A percentile compares a stretch with the other conserved stretches of the same genome.
These are phyloP conservation scores for Aspergillus caelatus DNA, from an alignment of 2,329 filamentous ascomycete species.

Conservation along the genomic window DNA sequence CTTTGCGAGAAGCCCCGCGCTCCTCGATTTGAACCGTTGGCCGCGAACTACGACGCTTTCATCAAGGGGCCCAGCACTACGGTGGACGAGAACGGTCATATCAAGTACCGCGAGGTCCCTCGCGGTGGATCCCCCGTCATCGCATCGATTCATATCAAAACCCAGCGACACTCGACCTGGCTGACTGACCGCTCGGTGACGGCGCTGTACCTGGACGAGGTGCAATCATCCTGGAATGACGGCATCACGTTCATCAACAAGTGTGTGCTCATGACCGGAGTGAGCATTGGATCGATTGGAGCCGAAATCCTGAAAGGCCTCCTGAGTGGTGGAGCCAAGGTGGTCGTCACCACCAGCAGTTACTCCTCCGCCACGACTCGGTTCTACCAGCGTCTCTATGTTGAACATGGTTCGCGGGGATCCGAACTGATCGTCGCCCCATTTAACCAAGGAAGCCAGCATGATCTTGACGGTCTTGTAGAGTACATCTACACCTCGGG, in stretches of 20 bases:
- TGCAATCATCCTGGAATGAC: constrained; percentile 82
- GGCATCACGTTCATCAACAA: constrained; percentile 94
- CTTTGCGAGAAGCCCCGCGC: constrained; percentile 65
- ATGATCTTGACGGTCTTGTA: constrained; percentile 90
- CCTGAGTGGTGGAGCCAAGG: constrained; percentile 94
- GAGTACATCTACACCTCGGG: constrained; percentile 97
- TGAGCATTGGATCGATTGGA: constrained; percentile 95
- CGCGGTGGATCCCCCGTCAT: constrained; percentile 46
- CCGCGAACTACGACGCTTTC: constrained; percentile 52
- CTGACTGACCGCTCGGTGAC: constrained; percentile 99
- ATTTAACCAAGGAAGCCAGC: constrained; percentile 98
- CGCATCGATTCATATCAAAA: background rate
- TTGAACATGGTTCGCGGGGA: constrained; percentile 86
- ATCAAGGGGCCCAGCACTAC: constrained; percentile 91
- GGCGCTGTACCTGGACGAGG: constrained; percentile 84
- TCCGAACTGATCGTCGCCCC: constrained; percentile 97
- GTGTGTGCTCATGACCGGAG: constrained; percentile 97
- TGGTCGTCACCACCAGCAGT: constrained; percentile 92
- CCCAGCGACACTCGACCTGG: constrained; percentile 90
- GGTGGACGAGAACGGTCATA: constrained; percentile 86
- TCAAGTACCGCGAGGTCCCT: constrained; percentile 87
- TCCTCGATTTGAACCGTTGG: constrained; percentile 75
- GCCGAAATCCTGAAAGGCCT: constrained; percentile 95
- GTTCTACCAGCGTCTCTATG: constrained; percentile 99
- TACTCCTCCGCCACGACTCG: constrained; percentile 97